These are phyloP conservation scores for Clausena lansium DNA, from an alignment of 345 rosid genomes.

Conservation along the genomic window DNA sequence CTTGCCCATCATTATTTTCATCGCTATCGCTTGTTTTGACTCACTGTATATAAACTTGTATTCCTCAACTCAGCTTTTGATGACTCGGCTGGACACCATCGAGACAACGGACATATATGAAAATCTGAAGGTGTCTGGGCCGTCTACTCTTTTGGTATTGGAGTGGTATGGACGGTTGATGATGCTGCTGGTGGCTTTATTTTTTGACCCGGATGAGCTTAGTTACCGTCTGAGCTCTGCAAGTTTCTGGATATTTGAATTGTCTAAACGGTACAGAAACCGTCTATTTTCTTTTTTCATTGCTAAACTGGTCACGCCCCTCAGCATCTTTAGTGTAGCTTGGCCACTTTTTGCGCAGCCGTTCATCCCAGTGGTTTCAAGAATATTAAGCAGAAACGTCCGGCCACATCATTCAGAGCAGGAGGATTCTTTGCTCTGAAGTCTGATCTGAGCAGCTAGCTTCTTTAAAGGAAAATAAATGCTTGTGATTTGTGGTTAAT, in stretches of 20 bases:
- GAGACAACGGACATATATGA: background rate
- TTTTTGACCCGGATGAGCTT: background rate
- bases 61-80: background rate
- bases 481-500: too few species aligned
- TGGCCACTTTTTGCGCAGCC: too few species aligned
- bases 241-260: background rate
- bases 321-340: too few species aligned
- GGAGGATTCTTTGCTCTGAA: too few species aligned
- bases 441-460: too few species aligned
- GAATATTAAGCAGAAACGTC: too few species aligned
- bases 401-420: too few species aligned
- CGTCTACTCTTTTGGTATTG: too few species aligned
- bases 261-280: background rate
- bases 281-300: background rate
- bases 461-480: too few species aligned
- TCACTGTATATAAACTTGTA: background rate
- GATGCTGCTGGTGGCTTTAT: background rate
- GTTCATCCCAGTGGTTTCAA: too few species aligned
- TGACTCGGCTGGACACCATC: background rate
- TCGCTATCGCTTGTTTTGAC: background rate
- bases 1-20: background rate
- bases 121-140: background rate
- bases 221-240: background rate
- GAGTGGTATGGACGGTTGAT: background rate
- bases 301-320: too few species aligned